Evolutionary conservation across 495 filamentous ascomycete species (phyloP).

Genomic region (Penicillium tannophilum): DNA sequence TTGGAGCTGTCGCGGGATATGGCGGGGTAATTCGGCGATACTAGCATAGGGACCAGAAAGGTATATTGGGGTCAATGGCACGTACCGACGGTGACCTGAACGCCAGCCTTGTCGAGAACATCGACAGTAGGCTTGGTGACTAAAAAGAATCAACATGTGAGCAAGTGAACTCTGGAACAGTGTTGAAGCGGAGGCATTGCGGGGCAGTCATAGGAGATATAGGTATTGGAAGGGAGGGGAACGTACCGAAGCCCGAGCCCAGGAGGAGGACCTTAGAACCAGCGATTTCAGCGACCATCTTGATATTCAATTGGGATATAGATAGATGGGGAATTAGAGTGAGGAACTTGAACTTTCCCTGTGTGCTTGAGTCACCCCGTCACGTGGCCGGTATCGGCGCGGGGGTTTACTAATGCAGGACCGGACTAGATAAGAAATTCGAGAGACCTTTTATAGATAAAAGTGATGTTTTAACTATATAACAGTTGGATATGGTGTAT

Average conservation of each 20-base stretch:
- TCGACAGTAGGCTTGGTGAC: conserved; percentile 79
- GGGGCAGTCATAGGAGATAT: conserved; percentile 28
- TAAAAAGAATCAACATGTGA: conserved; percentile 14
- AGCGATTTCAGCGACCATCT: conserved; percentile 41
- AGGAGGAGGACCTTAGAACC: conserved; percentile 68
- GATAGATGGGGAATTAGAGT: conserved; percentile 15
- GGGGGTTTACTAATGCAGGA: conserved; percentile 17
- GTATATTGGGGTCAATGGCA: conserved; percentile 16
- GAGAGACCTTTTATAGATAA: conserved; percentile 3
- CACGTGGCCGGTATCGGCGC: conserved; percentile 34
- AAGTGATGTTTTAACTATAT: not conserved
- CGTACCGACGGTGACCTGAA: conserved; percentile 83
- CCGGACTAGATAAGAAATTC: conserved; percentile 4
- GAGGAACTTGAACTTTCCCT: conserved; percentile 11
- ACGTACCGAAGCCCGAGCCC: conserved; percentile 70
- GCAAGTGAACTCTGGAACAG: conserved; percentile 12
- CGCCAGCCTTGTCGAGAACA: conserved; percentile 70
- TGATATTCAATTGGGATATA: conserved; percentile 27
- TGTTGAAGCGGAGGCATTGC: conserved; percentile 18
- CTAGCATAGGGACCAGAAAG: not conserved
- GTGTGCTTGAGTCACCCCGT: conserved; percentile 26
- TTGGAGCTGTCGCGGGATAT: not conserved
- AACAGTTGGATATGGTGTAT: conserved; percentile 1
- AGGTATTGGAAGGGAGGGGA: not conserved
- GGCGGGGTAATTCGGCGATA: conserved; percentile 13